Evolutionary conservation across 2,329 filamentous ascomycete species (phyloP).

Genomic region (Ophiosphaerella narmari): DNA sequence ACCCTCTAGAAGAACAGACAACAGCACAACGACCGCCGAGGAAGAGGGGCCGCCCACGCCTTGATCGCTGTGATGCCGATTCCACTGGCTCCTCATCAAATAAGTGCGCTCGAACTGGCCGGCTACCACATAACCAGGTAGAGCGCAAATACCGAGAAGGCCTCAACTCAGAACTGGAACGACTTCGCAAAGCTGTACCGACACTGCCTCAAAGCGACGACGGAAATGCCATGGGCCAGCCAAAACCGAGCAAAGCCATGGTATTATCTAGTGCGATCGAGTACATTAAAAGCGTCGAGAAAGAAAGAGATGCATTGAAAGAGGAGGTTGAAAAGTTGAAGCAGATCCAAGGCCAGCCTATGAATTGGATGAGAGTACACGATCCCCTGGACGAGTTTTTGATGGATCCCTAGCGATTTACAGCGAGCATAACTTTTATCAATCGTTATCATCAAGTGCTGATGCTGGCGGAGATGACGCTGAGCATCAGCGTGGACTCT

Average conservation of each 20-base stretch:
- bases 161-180: slow-evolving; percentile 36
- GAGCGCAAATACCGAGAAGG: slow-evolving; percentile 40
- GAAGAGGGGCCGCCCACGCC: slow-evolving; percentile 39
- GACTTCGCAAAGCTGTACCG: slow-evolving; percentile 33
- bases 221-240: slow-evolving; percentile 28
- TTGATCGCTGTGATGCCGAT: slow-evolving; percentile 28
- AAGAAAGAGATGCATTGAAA: slow-evolving; percentile 31
- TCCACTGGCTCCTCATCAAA: slow-evolving; percentile 15
- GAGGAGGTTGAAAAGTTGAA: slow-evolving; percentile 34
- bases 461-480: not conserved
- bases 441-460: slow-evolving; percentile 6
- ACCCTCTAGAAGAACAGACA: slow-evolving; percentile 23
- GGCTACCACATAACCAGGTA: slow-evolving; percentile 45
- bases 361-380: slow-evolving; percentile 10
- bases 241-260: slow-evolving; percentile 42
- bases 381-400: slow-evolving; percentile 14
- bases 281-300: slow-evolving; percentile 37
- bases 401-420: slow-evolving; percentile 5
- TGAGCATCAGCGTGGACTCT: not conserved
- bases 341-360: slow-evolving; percentile 7
- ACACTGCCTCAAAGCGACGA: slow-evolving; percentile 38
- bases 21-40: slow-evolving; percentile 32
- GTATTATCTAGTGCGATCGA: slow-evolving; percentile 39
- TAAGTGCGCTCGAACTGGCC: slow-evolving; percentile 24
- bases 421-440: not conserved